phyloP scores from a whole-genome alignment of 306 rosid species.

The Acacia crassicarpa region DNA sequence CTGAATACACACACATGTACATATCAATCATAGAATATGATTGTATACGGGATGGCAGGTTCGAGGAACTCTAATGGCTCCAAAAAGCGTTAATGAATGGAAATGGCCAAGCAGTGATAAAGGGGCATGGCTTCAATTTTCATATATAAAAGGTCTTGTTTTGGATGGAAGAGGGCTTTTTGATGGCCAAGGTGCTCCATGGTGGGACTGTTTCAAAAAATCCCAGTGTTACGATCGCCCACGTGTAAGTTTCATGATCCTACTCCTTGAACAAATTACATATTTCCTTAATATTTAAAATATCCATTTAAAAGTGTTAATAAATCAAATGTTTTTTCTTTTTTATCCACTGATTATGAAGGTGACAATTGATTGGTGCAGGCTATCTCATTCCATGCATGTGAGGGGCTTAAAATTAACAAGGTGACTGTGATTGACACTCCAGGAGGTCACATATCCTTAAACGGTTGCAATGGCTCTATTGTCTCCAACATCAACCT shows the following conservation, averaged over 20 bases:
- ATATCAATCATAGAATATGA: no score
- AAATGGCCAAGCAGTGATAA: conserved; percentile 2
- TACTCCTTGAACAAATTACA: neutral
- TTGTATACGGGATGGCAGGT: conserved; percentile 18
- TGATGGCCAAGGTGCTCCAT: conserved; percentile 54
- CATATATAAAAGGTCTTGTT: conserved; percentile 21
- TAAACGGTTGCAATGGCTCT: conserved; percentile 12
- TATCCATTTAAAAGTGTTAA: no score
- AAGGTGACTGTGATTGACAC: conserved; percentile 28
- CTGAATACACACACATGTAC: no score
- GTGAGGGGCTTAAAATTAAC: conserved; percentile 31
- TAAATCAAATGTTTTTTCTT: neutral
- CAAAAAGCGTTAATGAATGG: conserved; percentile 24
- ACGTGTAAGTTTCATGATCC: conserved; percentile 19
- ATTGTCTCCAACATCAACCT: conserved; percentile 23
- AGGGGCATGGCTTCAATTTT: conserved; percentile 35
- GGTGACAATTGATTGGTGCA: conserved; percentile 1
- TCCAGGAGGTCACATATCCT: conserved; percentile 41
- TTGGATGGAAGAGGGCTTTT: conserved; percentile 44
- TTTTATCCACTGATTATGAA: neutral
- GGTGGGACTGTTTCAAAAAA: conserved; percentile 39
- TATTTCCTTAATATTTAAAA: no score
- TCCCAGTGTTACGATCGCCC: conserved; percentile 11
- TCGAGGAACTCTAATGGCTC: conserved; percentile 42
- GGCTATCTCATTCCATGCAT: conserved; percentile 22